phyloP scores from a whole-genome alignment of 2,329 filamentous ascomycete genomes.

The Acrodontium crateriforme region DNA sequence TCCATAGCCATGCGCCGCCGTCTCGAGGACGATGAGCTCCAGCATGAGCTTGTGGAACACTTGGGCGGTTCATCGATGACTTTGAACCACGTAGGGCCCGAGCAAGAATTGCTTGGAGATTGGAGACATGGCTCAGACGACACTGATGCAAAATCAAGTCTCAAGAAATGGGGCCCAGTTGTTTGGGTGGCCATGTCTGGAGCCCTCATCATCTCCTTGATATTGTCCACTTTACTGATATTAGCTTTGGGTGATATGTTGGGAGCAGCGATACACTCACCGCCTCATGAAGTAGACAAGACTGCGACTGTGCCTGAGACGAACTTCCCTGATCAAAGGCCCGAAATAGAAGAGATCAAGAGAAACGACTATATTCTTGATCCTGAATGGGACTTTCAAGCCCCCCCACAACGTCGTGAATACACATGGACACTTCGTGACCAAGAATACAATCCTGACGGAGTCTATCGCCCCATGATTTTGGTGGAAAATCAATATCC shows the following conservation, averaged over 20 bases:
- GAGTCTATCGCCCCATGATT: slow-evolving; percentile 28
- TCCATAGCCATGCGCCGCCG: no score
- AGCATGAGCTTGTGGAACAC: slow-evolving; percentile 1
- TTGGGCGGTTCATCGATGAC: slow-evolving; percentile 2
- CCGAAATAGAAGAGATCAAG: slow-evolving; percentile 10
- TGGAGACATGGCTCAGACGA: slow-evolving; percentile 6
- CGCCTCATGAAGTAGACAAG: no score
- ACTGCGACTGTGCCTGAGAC: no score
- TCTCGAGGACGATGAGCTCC: slow-evolving; percentile 1
- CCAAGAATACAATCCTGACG: slow-evolving; percentile 47
- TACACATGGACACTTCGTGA: slow-evolving; percentile 49
- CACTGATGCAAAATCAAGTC: no score
- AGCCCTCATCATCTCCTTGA: slow-evolving; percentile 1
- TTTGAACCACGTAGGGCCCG: slow-evolving; percentile 6
- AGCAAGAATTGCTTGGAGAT: slow-evolving; percentile 9
- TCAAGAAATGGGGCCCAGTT: no score
- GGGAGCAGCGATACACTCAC: no score
- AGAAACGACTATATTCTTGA: slow-evolving; percentile 43
- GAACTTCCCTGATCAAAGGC: neutral
- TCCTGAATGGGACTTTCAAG: slow-evolving; percentile 40
- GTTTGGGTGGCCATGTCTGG: slow-evolving; percentile 2
- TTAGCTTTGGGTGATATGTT: no score
- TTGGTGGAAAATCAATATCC: slow-evolving; percentile 29
- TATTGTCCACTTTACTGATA: no score
- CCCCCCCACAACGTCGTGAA: slow-evolving; percentile 37